These are phyloP conservation scores for Bothriochloa decipiens DNA, from an alignment of 176 grass and related monocot species.

Conservation along the genomic window DNA sequence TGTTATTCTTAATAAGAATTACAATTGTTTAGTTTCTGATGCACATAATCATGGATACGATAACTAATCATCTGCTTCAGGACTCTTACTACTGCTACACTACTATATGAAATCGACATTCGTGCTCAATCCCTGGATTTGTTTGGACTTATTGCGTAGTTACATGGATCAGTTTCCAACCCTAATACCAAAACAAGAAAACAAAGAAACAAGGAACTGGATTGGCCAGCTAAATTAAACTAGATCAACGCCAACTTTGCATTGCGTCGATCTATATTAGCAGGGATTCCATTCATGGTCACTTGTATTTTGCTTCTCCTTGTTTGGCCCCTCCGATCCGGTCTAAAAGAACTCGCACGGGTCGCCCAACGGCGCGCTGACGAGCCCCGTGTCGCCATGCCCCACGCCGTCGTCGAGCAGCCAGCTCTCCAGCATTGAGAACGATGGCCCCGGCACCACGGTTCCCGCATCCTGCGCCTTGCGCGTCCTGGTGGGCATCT, in stretches of 20 bases:
- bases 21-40: slow-evolving; percentile 52
- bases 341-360: slow-evolving; percentile 61
- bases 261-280: too few relatives aligned
- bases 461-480: slow-evolving; percentile 26
- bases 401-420: slow-evolving; percentile 72
- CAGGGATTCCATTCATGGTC: neutral
- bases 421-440: slow-evolving; percentile 81
- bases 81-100: neutral
- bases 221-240: slow-evolving; percentile 19
- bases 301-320: slow-evolving; percentile 6
- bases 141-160: slow-evolving; percentile 23
- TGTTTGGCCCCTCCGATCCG: neutral
- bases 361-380: slow-evolving; percentile 61
- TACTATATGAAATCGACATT: neutral
- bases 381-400: slow-evolving; percentile 54
- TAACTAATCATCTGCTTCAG: neutral
- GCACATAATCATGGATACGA: neutral
- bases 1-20: slow-evolving; percentile 30
- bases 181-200: neutral
- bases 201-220: slow-evolving; percentile 22
- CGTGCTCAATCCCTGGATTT: neutral
- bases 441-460: slow-evolving; percentile 7
- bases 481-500: slow-evolving; percentile 36
- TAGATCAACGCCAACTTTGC: slow-evolving; percentile 11
- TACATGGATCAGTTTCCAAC: slow-evolving; percentile 32